A percentile compares a stretch with the other conserved stretches of the same genome.
These are phyloP conservation scores for Buxus sempervirens DNA, from an alignment of 164 flowering plant genomes.

Conservation along the genomic window DNA sequence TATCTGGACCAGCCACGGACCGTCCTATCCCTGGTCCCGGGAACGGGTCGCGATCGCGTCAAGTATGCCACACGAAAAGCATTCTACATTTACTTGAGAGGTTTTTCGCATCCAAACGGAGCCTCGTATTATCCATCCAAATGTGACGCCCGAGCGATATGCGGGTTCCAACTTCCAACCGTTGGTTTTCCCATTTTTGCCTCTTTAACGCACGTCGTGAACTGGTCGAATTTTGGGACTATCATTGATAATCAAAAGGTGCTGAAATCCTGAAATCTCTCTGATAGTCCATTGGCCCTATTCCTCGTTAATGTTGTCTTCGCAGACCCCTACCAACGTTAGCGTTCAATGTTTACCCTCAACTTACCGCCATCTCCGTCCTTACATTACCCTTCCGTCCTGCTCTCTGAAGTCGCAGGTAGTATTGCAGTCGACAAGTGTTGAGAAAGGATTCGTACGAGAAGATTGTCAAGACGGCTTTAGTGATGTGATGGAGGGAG, in stretches of 20 bases:
- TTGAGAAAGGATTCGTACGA: neutral
- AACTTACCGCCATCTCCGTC: constrained; percentile 4
- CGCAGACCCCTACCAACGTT: constrained; percentile 9
- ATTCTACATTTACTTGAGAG: too few relatives aligned
- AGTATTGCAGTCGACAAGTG: constrained; percentile 6
- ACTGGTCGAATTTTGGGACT: too few relatives aligned
- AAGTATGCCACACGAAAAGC: too few relatives aligned
- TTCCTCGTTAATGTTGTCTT: constrained; percentile 10
- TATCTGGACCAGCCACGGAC: too few relatives aligned
- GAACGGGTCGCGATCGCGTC: too few relatives aligned
- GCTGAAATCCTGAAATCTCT: neutral
- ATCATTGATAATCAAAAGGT: neutral
- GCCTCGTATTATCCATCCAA: too few relatives aligned
- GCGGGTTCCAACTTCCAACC: neutral
- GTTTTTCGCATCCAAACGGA: too few relatives aligned
- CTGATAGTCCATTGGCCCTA: neutral
- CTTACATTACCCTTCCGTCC: neutral
- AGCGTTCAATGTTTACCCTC: constrained; percentile 5
- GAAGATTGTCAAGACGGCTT: neutral
- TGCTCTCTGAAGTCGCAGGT: constrained; percentile 11
- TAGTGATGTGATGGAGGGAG: neutral
- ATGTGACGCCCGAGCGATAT: too few relatives aligned
- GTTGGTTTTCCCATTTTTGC: neutral
- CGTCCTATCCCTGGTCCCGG: too few relatives aligned
- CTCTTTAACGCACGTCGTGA: too few relatives aligned